Conservation (phyloP, 768 basidiomycete genomes). For the Russula abietina region DNA sequence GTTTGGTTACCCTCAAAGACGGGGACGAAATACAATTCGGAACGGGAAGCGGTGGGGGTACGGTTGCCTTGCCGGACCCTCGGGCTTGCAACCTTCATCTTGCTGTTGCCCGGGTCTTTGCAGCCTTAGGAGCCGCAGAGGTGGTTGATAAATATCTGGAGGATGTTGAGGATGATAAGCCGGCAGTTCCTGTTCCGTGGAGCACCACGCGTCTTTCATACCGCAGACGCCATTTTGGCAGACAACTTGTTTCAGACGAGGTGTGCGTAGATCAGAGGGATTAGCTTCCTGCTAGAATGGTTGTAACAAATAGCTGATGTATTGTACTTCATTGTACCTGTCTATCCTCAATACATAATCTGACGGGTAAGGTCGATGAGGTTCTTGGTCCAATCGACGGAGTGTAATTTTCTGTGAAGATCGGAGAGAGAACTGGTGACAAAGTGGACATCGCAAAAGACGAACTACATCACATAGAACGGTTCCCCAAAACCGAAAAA, state of each 20-base stretch:
- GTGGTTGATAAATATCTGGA: neutral
- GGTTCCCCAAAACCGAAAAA: constrained; percentile 98
- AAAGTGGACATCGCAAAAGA: constrained; percentile 96
- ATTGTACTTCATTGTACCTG: too few relatives aligned
- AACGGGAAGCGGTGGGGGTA: neutral
- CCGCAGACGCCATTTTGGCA: too few relatives aligned
- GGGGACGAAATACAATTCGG: neutral
- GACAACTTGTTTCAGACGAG: too few relatives aligned
- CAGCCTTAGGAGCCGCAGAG: neutral
- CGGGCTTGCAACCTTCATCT: neutral
- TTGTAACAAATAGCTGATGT: too few relatives aligned
- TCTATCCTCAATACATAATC: too few relatives aligned
- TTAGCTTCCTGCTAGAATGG: too few relatives aligned
- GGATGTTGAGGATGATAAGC: neutral
- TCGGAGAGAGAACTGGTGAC: constrained; percentile 90
- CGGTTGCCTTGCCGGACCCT: neutral
- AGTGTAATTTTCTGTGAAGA: constrained; percentile 88
- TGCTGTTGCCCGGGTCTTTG: neutral
- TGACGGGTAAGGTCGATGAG: too few relatives aligned
- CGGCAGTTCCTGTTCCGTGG: too few relatives aligned
- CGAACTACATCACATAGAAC: constrained; percentile 91
- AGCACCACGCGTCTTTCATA: too few relatives aligned
- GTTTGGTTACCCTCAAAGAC: neutral
- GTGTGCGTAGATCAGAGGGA: too few relatives aligned
- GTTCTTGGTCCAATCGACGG: too few relatives aligned